A percentile compares a stretch with the other conserved stretches of the same genome.
phyloP scores from a whole-genome alignment of 2,329 filamentous ascomycete species.

The Aspergillus hortae region DNA sequence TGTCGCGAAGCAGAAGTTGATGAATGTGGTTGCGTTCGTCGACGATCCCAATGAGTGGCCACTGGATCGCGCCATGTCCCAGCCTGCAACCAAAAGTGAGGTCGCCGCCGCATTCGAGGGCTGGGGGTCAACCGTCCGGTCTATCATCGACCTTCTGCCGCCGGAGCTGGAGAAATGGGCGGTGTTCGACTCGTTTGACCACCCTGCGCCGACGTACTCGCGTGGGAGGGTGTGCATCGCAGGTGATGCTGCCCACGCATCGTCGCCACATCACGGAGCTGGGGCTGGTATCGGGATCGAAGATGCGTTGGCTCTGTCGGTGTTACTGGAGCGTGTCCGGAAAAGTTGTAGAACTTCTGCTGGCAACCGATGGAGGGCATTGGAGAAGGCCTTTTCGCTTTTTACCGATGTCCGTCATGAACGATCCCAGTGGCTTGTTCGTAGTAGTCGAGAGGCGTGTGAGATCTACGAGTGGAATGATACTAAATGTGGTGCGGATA shows the following conservation, averaged over 20 bases:
- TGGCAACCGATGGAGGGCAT: background rate
- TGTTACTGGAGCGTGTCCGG: constrained; percentile 7
- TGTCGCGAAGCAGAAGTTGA: constrained; percentile 15
- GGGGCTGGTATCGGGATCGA: constrained; percentile 25
- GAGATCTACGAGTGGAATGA: constrained; percentile 19
- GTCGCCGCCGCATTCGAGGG: constrained; percentile 2
- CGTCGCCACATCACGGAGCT: constrained; percentile 24
- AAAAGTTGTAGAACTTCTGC: background rate
- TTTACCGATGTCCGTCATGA: constrained; percentile 39
- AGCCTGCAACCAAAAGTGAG: constrained; percentile 14
- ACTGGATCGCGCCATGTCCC: constrained; percentile 8
- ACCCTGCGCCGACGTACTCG: constrained; percentile 44
- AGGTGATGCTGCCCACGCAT: constrained; percentile 27
- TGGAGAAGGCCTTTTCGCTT: constrained; percentile 31
- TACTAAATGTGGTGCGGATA: constrained; percentile 26
- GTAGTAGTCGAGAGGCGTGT: constrained; percentile 31
- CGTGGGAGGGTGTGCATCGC: constrained; percentile 13
- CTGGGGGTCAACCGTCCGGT: constrained; percentile 45
- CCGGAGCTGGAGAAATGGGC: constrained; percentile 53
- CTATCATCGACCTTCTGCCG: constrained; percentile 40
- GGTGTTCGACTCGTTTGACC: constrained; percentile 49
- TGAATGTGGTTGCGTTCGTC: constrained; percentile 26
- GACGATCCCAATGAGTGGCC: constrained; percentile 18
- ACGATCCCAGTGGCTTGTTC: constrained; percentile 45
- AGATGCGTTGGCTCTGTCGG: constrained; percentile 20